A percentile compares a stretch with the other conserved stretches of the same genome.
Evolutionary conservation across 2,329 filamentous ascomycete genomes (phyloP).

Genomic region (Penicillium sp.): DNA sequence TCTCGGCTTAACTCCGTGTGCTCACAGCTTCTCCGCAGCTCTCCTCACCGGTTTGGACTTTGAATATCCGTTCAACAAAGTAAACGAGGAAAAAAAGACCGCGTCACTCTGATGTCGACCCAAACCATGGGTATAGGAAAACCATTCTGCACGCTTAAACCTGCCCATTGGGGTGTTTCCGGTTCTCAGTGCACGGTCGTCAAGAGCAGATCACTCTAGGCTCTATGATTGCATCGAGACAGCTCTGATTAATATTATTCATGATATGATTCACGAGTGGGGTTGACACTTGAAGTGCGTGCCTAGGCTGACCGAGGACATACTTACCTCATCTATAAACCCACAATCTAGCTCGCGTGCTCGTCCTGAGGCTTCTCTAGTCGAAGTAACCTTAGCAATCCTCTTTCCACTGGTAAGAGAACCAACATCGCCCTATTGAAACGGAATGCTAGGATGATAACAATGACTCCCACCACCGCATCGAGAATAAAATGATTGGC

Average conservation of each 20-base stretch:
- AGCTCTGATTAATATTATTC: background rate
- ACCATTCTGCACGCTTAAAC: conserved; percentile 8
- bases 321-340: too few species aligned
- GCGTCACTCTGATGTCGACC: too few species aligned
- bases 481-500: conserved; percentile 69
- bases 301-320: too few species aligned
- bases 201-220: background rate
- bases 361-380: conserved; percentile 24
- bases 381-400: conserved; percentile 17
- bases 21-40: conserved; percentile 1
- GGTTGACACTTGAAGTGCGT: too few species aligned
- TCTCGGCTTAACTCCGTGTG: conserved; percentile 22
- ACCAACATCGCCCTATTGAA: conserved; percentile 24
- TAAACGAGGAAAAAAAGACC: background rate
- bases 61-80: background rate
- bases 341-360: background rate
- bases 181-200: conserved; percentile 1
- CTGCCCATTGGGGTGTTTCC: conserved; percentile 11
- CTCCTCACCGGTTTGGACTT: background rate
- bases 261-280: too few species aligned
- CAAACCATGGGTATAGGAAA: too few species aligned
- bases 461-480: conserved; percentile 59
- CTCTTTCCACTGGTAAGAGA: conserved; percentile 24
- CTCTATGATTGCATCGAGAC: background rate
- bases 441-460: conserved; percentile 24